Evolutionary conservation across 169 alveolate genomes (phyloP), one percentile per base, ranked within the genome.

Genomic region (Sarcocystis neurona): DNA sequence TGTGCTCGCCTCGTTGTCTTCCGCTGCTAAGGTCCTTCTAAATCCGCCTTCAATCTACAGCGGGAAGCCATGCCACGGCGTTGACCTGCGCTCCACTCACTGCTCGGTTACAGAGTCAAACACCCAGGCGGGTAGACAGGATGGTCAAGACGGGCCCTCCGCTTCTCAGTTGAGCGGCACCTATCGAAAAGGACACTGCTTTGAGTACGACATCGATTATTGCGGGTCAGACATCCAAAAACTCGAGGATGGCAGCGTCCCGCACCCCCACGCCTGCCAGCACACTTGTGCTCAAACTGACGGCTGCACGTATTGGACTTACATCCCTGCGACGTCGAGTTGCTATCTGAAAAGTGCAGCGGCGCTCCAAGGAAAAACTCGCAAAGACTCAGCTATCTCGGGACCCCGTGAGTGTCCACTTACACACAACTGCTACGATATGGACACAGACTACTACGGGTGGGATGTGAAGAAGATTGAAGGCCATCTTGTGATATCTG

Each of bases 391-490:
- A 18, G 82, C 82, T 3, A 44, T 72, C 56, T 72, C 82, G 37
- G 82, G 82, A 12, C 82, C 82, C 53, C 37, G 43, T 32, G 10
- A 10, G 34, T 72, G 82, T 56, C 82, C 82, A 2, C 43, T 39
- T 72, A 15, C 56, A 18, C 75, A 63, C 46, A 12, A 12, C 72
- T 72, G 82, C 82, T 44, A 72, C 56, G 82, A 72, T 48, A 34
- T 39, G 0, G 82, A 72, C 82, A n/a, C 34, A 34, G 82, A 72
- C 34, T 72, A 72, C 82, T 72, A 27, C 56, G 82, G 82, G 37
- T 72, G 43, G 39, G 82, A 72, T 20, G 43, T 72, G 58, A 72
- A 72, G 27, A 72, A 27, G 27, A 20, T 72, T 37, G 82, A 72
- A 8, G 32, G 43, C 82, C 20, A 44, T 39, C 56, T 44, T 32